Evolutionary conservation across 148 eudicot species (phyloP).

Genomic region (Bassia scoparia): DNA sequence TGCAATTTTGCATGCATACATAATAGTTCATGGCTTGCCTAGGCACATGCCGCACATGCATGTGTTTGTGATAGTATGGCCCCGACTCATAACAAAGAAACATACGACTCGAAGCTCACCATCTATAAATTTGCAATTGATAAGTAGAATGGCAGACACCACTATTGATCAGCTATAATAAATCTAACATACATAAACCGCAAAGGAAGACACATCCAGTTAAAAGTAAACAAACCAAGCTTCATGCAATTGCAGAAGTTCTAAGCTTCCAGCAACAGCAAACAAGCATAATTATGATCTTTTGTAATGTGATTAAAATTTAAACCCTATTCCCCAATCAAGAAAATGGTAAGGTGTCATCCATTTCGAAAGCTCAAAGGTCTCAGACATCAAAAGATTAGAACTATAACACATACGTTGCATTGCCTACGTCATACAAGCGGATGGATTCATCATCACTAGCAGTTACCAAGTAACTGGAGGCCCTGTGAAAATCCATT

Average conservation of each 20-base stretch:
- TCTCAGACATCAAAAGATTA: background rate
- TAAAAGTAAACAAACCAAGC: background rate
- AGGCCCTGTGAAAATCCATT: slow-evolving; percentile 88
- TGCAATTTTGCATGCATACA: too few relatives aligned
- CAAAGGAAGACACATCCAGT: background rate
- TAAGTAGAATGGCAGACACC: too few relatives aligned
- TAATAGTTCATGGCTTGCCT: too few relatives aligned
- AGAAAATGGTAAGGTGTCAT: background rate
- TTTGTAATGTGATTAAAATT: background rate
- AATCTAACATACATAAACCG: too few relatives aligned
- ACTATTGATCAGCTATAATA: too few relatives aligned
- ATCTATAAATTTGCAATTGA: too few relatives aligned
- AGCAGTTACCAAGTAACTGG: slow-evolving; percentile 88
- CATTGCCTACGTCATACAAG: slow-evolving; percentile 84
- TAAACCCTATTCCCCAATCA: background rate
- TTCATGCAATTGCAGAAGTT: background rate
- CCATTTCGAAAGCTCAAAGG: background rate
- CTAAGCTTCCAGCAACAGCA: background rate
- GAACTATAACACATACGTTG: slow-evolving; percentile 57
- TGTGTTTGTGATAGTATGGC: too few relatives aligned
- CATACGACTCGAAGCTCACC: too few relatives aligned
- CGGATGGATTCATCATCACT: slow-evolving; percentile 98
- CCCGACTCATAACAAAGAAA: too few relatives aligned
- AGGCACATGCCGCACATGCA: too few relatives aligned
- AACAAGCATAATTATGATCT: background rate